These are phyloP conservation scores for Coemansia sp. DNA, from an alignment of 192 early-diverging fungal species.

Conservation along the genomic window DNA sequence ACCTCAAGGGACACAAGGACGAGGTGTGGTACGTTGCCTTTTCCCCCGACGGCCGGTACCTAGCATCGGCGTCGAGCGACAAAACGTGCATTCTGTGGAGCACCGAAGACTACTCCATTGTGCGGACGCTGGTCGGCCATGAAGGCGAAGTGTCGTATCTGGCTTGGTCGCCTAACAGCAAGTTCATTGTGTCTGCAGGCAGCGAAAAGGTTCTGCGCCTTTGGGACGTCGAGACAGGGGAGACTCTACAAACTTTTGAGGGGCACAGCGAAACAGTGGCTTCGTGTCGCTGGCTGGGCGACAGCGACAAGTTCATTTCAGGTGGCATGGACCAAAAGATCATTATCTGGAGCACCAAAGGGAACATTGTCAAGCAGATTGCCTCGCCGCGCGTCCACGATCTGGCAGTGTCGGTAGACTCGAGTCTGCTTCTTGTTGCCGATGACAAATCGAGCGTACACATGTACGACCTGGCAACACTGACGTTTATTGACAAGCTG, in stretches of 20 bases:
- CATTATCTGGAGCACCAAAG: slow-evolving; percentile 50
- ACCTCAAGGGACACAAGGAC: slow-evolving; percentile 74
- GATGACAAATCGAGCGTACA: slow-evolving; percentile 46
- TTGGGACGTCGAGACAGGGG: slow-evolving; percentile 80
- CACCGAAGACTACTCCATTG: slow-evolving; percentile 56
- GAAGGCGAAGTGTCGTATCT: slow-evolving; percentile 73
- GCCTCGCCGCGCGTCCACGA: slow-evolving; percentile 53
- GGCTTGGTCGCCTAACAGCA: slow-evolving; percentile 89
- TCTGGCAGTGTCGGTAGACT: slow-evolving; percentile 34
- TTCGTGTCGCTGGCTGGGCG: slow-evolving; percentile 87
- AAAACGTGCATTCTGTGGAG: slow-evolving; percentile 87
- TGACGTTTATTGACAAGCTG: slow-evolving; percentile 49
- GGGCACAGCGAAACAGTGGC: slow-evolving; percentile 77
- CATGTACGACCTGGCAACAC: slow-evolving; percentile 47
- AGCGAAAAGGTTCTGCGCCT: slow-evolving; percentile 76
- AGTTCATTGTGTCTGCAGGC: slow-evolving; percentile 72
- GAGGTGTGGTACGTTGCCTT: slow-evolving; percentile 97
- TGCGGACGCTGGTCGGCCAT: slow-evolving; percentile 59
- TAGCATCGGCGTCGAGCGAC: slow-evolving; percentile 93
- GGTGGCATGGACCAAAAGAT: slow-evolving; percentile 74
- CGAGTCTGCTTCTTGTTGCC: slow-evolving; percentile 43
- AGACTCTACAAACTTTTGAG: slow-evolving; percentile 57
- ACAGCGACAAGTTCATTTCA: slow-evolving; percentile 79
- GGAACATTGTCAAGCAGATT: slow-evolving; percentile 39
- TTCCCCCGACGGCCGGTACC: slow-evolving; percentile 79